These are phyloP conservation scores for Microbotryum violaceum DNA, from an alignment of 1,284 basidiomycete species.

Conservation along the genomic window DNA sequence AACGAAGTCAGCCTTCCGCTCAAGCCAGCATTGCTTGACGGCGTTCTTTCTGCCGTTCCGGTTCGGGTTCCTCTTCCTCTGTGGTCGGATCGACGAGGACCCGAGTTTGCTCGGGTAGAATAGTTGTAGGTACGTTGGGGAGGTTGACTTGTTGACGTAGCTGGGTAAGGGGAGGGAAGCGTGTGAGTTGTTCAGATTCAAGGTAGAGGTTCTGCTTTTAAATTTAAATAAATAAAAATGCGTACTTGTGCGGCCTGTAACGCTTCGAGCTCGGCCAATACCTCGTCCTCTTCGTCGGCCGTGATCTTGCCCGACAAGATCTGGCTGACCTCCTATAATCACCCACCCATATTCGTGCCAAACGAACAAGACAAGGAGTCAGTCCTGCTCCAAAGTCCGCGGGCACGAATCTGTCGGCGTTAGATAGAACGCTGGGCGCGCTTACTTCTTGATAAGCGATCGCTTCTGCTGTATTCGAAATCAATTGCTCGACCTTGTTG, in stretches of 20 bases:
- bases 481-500: slow-evolving; percentile 83
- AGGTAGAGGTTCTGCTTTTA: too few species aligned
- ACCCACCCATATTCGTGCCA: too few species aligned
- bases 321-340: slow-evolving; percentile 68
- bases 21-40: slow-evolving; percentile 9
- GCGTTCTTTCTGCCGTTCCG: slow-evolving; percentile 1
- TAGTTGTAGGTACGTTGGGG: slow-evolving; percentile 11
- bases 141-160: slow-evolving; percentile 5
- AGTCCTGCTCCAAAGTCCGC: too few species aligned
- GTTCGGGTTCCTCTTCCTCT: background rate
- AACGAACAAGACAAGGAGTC: too few species aligned
- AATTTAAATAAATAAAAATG: too few species aligned
- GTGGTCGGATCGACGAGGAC: background rate
- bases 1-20: too few species aligned
- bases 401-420: too few species aligned
- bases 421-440: too few species aligned
- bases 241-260: slow-evolving; percentile 54
- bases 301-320: slow-evolving; percentile 74
- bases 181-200: too few species aligned
- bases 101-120: slow-evolving; percentile 4
- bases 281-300: slow-evolving; percentile 85
- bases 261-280: slow-evolving; percentile 67
- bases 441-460: slow-evolving; percentile 76
- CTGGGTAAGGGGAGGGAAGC: background rate
- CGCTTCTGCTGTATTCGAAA: slow-evolving; percentile 87